Percentiles rank a stretch among this genome's conserved stretches.
Evolutionary conservation across 768 basidiomycete species (phyloP).

Genomic region (Sarcomyxa edulis): DNA sequence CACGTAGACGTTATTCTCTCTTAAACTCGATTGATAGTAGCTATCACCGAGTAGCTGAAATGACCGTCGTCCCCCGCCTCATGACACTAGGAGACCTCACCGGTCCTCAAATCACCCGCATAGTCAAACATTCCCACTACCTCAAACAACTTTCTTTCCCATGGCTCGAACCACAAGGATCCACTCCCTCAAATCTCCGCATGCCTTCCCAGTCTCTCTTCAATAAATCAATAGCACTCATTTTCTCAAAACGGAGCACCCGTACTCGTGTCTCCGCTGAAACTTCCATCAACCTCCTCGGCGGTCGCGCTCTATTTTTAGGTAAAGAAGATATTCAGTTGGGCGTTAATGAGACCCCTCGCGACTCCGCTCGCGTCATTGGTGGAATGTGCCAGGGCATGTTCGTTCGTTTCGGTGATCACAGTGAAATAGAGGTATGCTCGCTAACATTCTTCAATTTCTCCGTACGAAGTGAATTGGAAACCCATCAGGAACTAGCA

Average conservation of each 20-base stretch:
- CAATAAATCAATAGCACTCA: slow-evolving; percentile 79
- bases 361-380: slow-evolving; percentile 85
- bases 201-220: slow-evolving; percentile 41
- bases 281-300: slow-evolving; percentile 72
- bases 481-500: slow-evolving; percentile 95
- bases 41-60: too few species aligned
- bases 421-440: slow-evolving; percentile 86
- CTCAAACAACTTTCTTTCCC: slow-evolving; percentile 62
- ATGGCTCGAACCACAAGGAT: slow-evolving; percentile 58
- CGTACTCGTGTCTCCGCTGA: slow-evolving; percentile 88
- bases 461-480: too few species aligned
- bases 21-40: too few species aligned
- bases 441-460: too few species aligned
- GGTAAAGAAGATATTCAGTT: slow-evolving; percentile 90
- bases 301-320: slow-evolving; percentile 87
- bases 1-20: too few species aligned
- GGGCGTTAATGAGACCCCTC: slow-evolving; percentile 85
- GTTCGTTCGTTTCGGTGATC: slow-evolving; percentile 92
- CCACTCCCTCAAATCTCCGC: slow-evolving; percentile 33
- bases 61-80: slow-evolving; percentile 73
- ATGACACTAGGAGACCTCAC: slow-evolving; percentile 88
- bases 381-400: slow-evolving; percentile 96
- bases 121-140: slow-evolving; percentile 58
- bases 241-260: slow-evolving; percentile 93
- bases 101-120: slow-evolving; percentile 61